Base-by-base conservation (phyloP, 805 yeast genomes). In the Suhomyces sp. region DNA sequence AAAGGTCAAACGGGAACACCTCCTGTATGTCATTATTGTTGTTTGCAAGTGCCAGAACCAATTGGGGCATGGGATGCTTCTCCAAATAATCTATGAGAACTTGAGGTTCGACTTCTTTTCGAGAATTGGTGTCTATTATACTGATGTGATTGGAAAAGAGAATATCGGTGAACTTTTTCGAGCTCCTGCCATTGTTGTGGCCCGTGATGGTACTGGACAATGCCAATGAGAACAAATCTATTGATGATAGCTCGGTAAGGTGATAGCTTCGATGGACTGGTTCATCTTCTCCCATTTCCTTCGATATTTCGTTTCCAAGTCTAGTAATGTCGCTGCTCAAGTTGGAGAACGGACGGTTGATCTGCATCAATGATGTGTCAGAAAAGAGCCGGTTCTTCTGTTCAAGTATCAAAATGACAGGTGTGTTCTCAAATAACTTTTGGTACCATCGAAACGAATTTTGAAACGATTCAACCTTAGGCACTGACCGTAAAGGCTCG, bases 221-320 rank as follows among this genome's bases (percentile, higher is more conserved):
- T 0, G 68, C 69, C 28, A 60, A 40, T 8, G 38, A 38, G 29
- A 67, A 56, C 2, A 64, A 12, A 38, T 64, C 72, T 0, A 47
- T 40, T 18, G 55, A 47, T 3, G 46, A 30, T 19, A 65, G 46
- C 17, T 58, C 57, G 1, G 67, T 54, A 14, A 64, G 45, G 34
- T 64, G 64, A 44, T 66, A 66, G 24, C 46, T 50, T 15, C 68
- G 42, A 2, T 39, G 38, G 10, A 46, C 29, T 21, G 31, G 43
- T 9, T 22, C 24, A 2, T 31, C 28, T 20, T 33, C 38, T 23
- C 38, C 34, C n/a, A n/a, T n/a, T n/a, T n/a, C n/a, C n/a, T n/a
- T n/a, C 11, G 35, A 41, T 16, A 35, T 40, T 6, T 30, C 24
- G 11, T 28, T 41, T 8, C 40, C 39, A 10, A 54, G 28, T 19